Evolutionary conservation across 352 stramenopile genomes (phyloP).

Genomic region (Phytophthora colocasiae): DNA sequence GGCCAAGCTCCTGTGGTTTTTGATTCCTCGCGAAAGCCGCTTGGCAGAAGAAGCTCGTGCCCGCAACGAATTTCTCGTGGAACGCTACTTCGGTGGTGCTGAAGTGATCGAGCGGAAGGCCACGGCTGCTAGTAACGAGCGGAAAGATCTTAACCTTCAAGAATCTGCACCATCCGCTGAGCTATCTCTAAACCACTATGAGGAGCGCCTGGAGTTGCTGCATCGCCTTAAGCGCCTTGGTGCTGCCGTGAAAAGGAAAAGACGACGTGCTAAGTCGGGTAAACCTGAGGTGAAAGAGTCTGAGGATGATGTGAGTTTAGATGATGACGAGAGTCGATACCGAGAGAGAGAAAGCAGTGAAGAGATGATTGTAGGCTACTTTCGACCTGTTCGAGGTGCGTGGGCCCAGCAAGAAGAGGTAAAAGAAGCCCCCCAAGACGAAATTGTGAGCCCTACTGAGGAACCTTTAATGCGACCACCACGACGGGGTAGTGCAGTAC

Average conservation of each 20-base stretch:
- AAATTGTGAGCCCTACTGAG: background rate
- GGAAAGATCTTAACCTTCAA: constrained; percentile 10
- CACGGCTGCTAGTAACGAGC: background rate
- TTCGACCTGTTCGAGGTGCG: constrained; percentile 21
- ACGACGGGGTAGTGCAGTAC: background rate
- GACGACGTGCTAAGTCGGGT: background rate
- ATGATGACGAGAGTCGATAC: constrained; percentile 11
- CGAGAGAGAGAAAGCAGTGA: constrained; percentile 28
- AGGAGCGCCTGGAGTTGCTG: constrained; percentile 46
- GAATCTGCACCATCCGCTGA: constrained; percentile 15
- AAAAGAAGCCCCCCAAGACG: background rate
- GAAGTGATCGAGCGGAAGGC: constrained; percentile 10
- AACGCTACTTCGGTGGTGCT: constrained; percentile 55
- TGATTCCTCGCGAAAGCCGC: constrained; percentile 39
- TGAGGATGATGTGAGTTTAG: background rate
- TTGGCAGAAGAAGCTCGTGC: constrained; percentile 28
- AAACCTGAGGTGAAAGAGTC: background rate
- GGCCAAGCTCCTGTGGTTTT: constrained; percentile 46
- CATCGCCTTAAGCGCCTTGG: constrained; percentile 50
- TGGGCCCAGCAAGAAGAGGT: constrained; percentile 9
- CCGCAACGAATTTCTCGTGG: constrained; percentile 50
- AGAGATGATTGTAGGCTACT: constrained; percentile 55
- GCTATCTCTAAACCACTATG: constrained; percentile 31
- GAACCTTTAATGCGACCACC: background rate
- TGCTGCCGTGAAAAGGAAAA: constrained; percentile 36